phyloP scores from a whole-genome alignment of 2,329 filamentous ascomycete species.

The Huntiella bhutanensis region DNA sequence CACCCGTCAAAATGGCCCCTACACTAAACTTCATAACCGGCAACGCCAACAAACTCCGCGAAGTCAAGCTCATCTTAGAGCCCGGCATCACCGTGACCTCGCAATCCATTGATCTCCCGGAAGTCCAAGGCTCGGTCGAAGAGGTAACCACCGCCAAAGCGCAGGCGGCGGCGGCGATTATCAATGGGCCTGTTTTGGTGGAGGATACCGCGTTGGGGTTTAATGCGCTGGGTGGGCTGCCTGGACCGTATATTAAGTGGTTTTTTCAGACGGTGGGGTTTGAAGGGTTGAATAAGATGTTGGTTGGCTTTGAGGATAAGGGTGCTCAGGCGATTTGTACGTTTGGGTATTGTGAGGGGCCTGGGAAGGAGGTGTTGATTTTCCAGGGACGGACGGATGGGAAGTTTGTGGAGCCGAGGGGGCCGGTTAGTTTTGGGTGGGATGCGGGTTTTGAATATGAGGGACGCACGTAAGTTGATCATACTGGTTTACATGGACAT shows the following conservation, averaged over 20 bases:
- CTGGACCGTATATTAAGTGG: conserved; percentile 95
- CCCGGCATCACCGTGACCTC: conserved; percentile 53
- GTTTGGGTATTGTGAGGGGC: conserved; percentile 78
- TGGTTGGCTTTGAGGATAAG: conserved; percentile 78
- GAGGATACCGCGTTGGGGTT: conserved; percentile 95
- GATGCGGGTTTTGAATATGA: conserved; percentile 91
- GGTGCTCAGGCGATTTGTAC: conserved; percentile 87
- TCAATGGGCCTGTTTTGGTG: conserved; percentile 61
- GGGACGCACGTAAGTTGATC: conserved; percentile 48
- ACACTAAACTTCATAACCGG: conserved; percentile 83
- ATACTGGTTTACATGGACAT: not conserved
- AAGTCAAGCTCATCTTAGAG: conserved; percentile 75
- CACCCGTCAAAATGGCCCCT: conserved; percentile 21
- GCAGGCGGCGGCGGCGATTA: conserved; percentile 56
- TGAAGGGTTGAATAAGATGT: conserved; percentile 71
- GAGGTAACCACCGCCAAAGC: conserved; percentile 84
- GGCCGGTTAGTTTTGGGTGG: conserved; percentile 75
- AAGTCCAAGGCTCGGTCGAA: conserved; percentile 83
- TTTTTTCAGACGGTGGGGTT: conserved; percentile 74
- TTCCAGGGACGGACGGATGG: conserved; percentile 83
- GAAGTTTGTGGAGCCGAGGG: conserved; percentile 69
- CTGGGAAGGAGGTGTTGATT: conserved; percentile 62
- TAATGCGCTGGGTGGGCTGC: conserved; percentile 72
- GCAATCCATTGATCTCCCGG: conserved; percentile 60
- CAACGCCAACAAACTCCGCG: conserved; percentile 82